phyloP scores from a whole-genome alignment of 257 asterid genomes.

The Striga asiatica region DNA sequence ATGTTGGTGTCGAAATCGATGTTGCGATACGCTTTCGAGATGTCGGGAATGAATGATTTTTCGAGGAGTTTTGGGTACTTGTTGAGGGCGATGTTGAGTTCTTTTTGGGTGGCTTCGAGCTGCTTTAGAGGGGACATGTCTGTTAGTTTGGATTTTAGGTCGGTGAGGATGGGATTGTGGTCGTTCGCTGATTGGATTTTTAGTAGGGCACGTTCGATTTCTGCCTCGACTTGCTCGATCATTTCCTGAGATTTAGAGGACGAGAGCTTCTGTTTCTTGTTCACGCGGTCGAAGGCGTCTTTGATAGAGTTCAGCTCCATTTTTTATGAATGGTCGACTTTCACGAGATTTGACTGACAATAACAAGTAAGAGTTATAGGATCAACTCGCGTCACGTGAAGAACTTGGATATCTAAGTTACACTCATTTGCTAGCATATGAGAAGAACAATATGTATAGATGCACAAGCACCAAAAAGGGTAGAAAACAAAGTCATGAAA shows the following conservation, averaged over 20 bases:
- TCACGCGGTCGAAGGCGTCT: conserved; percentile 79
- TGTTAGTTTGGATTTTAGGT: conserved; percentile 59
- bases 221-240: conserved; percentile 51
- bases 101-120: conserved; percentile 75
- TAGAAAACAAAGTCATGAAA: no score
- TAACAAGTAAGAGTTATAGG: conserved; percentile 19
- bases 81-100: conserved; percentile 62
- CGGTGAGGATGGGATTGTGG: conserved; percentile 38
- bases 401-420: neutral
- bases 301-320: conserved; percentile 80
- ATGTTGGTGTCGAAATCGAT: conserved; percentile 59
- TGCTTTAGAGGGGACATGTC: conserved; percentile 63
- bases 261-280: conserved; percentile 76
- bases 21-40: conserved; percentile 75
- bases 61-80: conserved; percentile 76
- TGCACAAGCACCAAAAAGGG: neutral
- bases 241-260: conserved; percentile 74
- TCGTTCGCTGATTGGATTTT: conserved; percentile 43
- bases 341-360: conserved; percentile 12
- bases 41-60: conserved; percentile 69
- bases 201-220: conserved; percentile 62
- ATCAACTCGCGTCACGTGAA: conserved; percentile 1
- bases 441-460: no score
- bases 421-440: neutral
- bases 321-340: conserved; percentile 17